Base-by-base conservation (phyloP, 495 filamentous ascomycete species). In the Aspergillus mulundensis region DNA sequence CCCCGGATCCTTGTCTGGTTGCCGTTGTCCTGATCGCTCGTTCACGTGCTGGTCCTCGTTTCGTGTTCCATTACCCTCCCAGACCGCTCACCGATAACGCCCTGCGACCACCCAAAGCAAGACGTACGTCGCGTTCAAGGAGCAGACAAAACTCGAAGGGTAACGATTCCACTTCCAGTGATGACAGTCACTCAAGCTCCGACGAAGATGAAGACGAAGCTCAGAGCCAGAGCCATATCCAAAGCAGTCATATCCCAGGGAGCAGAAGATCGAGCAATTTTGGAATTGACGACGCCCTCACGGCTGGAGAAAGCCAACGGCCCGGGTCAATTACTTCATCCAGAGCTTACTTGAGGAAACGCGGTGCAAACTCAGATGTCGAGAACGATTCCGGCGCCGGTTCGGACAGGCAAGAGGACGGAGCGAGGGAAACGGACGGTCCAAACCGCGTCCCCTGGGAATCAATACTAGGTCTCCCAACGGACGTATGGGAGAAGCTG, bases 51-150 rank as follows among this genome's bases (percentile, higher is more conserved):
- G 91, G 91, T 6, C 89, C 91, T 23, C 80, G 82, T 44, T 88
- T 95, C 66, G 86, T 95, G 63, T 97, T 95, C 76, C 91, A 97
- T 75, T 95, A 95, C 66, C 92, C 92, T 14, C 83, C 84, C 20
- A 79, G 75, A 54, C 85, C 80, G 8, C 77, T 76, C 51, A 72
- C 66, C 64, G 75, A 77, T 55, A 72, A 72, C 58, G 70, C 67
- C 28, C 57, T 72, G 16, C 70, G 67, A 30, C 70, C 66, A 36
- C 54, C 61, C 56, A 71, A 71, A 60, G 60, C 65, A 21, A 70
- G 71, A 23, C 73, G 71, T 60, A 54, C 62, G 36, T 66, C 68
- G 40, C 70, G 67, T 54, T 61, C 66, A 6, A 68, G 70, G 58
- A 50, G 32, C 25, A 40, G 54, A 20, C 54, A 50, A 25, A 63